Evolutionary conservation across 1,139 yeast species (phyloP), one percentile per base, ranked within the genome.

Genomic region (Hansenula lynferdii): DNA sequence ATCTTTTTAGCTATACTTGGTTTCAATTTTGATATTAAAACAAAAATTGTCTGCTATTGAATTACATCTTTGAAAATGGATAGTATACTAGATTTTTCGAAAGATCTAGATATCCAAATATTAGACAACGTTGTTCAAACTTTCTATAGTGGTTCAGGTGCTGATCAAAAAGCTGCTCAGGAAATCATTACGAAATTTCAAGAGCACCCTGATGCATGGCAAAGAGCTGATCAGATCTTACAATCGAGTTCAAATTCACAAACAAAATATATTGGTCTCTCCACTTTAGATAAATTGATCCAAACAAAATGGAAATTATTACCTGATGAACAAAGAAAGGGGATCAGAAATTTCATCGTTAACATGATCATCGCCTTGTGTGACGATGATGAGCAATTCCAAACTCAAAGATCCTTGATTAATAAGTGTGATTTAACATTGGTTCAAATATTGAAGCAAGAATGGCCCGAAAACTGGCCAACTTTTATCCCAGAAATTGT

Each of bases 391-490:
- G 67, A 71, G n/a, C 70, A 80, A 19, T 89, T 90, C 59, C 76
- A 73, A 42, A 65, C 74, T 35, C 90, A 90, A 58, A 80, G 81
- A 57, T 82, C 97, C 17, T 72, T 92, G 56, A 86, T 92, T 54
- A 87, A 85, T 65, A 94, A 94, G 62, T 90, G 92, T 53, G 96
- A 92, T 64, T 72, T 92, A 58, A 92, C 97, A 8, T 70, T 92
- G 56, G 98, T 92, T 28, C 95, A 92, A 56, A 82, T 92, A 38
- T 76, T 92, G 56, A 92, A 92, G 59, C 97, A 94, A 64, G 99
- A 92, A 60, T 92, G 99, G 99, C 99, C 99, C 29, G 89, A 82
- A 51, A 85, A 89, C 58, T 92, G 99, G 99, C 97, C 97, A 18
- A 86, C 85, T 53, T 92, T 94, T 56, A 84, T 92, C 39, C 96